Evolutionary conservation across 83 land plant genomes (phyloP).

Genomic region (Isoetes engelmannii): DNA sequence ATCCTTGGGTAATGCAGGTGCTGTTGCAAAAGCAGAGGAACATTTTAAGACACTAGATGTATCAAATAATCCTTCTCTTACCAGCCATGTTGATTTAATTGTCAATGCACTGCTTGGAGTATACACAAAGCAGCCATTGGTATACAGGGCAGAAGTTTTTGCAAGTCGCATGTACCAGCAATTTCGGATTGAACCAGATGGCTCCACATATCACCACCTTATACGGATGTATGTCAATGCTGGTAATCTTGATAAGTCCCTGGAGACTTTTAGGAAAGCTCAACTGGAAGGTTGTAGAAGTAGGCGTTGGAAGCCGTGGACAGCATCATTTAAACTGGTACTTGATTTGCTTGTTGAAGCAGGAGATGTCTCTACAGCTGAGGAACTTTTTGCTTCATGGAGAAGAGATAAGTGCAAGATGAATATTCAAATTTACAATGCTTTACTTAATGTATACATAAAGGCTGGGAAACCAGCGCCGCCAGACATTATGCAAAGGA

Average conservation of each 20-base stretch:
- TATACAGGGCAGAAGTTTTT: constrained; percentile 20
- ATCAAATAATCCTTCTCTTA: background rate
- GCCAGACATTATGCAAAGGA: too few relatives aligned
- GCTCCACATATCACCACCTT: constrained; percentile 26
- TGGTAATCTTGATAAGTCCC: constrained; percentile 17
- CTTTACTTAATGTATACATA: constrained; percentile 25
- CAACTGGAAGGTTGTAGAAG: constrained; percentile 9
- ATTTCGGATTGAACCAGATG: constrained; percentile 4
- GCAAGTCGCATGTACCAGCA: constrained; percentile 9
- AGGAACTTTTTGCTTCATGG: constrained; percentile 8
- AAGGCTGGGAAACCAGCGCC: background rate
- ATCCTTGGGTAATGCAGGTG: constrained; percentile 24
- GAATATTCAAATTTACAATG: constrained; percentile 10
- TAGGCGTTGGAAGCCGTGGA: constrained; percentile 21
- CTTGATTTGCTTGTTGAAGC: constrained; percentile 17
- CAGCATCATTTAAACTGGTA: constrained; percentile 10
- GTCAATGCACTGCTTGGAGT: constrained; percentile 24
- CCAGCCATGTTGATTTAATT: too few relatives aligned
- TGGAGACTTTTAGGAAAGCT: constrained; percentile 17
- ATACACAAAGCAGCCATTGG: constrained; percentile 15
- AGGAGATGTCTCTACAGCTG: constrained; percentile 24
- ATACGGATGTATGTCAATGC: constrained; percentile 14
- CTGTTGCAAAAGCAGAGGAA: constrained; percentile 26
- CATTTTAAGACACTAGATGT: constrained; percentile 2
- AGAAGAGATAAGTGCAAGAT: constrained; percentile 5